Conservation (phyloP, 2,329 filamentous ascomycete species). For the Teratosphaeria pseudoeucalypti region DNA sequence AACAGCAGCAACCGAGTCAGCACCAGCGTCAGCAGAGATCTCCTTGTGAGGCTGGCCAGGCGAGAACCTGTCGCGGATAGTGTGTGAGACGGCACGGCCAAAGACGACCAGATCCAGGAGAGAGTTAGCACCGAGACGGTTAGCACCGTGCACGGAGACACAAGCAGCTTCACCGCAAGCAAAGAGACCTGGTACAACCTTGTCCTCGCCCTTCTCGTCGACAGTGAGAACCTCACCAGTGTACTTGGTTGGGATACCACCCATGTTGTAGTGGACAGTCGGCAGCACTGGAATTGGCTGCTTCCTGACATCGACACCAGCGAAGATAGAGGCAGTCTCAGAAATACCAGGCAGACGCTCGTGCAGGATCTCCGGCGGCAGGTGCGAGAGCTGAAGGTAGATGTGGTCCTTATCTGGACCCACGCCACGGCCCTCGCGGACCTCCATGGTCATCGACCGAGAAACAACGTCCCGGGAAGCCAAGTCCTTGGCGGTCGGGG, state of each 20-base stretch:
- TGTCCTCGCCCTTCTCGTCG: conserved; percentile 75
- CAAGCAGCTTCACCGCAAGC: conserved; percentile 96
- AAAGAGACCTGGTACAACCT: conserved; percentile 89
- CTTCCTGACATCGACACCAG: conserved; percentile 92
- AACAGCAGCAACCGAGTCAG: conserved; percentile 74
- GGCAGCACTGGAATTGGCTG: conserved; percentile 93
- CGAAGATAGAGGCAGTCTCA: conserved; percentile 94
- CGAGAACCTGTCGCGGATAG: conserved; percentile 86
- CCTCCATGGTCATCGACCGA: conserved; percentile 96
- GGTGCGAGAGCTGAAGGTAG: conserved; percentile 92
- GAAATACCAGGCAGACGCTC: conserved; percentile 98
- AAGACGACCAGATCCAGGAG: conserved; percentile 96
- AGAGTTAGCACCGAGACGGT: conserved; percentile 95
- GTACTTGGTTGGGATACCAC: conserved; percentile 95
- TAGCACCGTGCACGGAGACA: conserved; percentile 95
- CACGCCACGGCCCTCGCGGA: conserved; percentile 92
- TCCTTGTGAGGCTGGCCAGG: conserved; percentile 73
- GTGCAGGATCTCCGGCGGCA: conserved; percentile 82
- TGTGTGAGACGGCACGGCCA: conserved; percentile 93
- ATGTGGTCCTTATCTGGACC: conserved; percentile 97
- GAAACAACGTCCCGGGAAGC: conserved; percentile 93
- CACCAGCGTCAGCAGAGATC: conserved; percentile 73
- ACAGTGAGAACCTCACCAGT: conserved; percentile 90
- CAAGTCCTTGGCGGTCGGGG: conserved; percentile 94
- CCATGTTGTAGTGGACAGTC: conserved; percentile 99